These are phyloP conservation scores for Microsporum ferrugineum DNA, from an alignment of 2,329 filamentous ascomycete genomes.

Conservation along the genomic window DNA sequence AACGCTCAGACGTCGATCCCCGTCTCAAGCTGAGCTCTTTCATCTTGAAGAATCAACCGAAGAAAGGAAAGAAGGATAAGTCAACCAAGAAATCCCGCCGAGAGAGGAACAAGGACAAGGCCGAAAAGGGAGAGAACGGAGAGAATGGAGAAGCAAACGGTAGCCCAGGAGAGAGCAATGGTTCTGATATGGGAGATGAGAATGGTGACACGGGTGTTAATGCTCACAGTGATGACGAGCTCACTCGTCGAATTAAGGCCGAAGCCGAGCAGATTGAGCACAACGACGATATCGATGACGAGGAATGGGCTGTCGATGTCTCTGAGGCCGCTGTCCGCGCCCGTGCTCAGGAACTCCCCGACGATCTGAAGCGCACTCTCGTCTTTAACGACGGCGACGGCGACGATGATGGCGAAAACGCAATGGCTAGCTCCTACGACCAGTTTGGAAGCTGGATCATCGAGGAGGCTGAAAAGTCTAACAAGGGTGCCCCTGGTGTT, in stretches of 20 bases:
- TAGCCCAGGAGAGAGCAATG: conserved; percentile 55
- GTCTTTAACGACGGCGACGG: conserved; percentile 64
- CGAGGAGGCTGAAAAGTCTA: conserved; percentile 55
- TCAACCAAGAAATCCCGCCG: conserved; percentile 77
- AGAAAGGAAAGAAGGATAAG: conserved; percentile 91
- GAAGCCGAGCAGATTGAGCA: conserved; percentile 63
- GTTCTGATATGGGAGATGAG: conserved; percentile 49
- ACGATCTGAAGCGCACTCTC: conserved; percentile 85
- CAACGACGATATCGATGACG: conserved; percentile 60
- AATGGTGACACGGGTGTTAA: conserved; percentile 56
- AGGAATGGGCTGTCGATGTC: conserved; percentile 94
- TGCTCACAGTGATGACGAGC: conserved; percentile 80
- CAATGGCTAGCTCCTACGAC: conserved; percentile 69
- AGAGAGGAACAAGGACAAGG: conserved; percentile 65
- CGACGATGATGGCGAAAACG: conserved; percentile 70
- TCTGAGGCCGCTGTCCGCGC: conserved; percentile 91
- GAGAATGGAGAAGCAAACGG: conserved; percentile 38
- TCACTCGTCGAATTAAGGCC: conserved; percentile 61
- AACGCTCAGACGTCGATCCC: conserved; percentile 80
- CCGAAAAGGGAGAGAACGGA: conserved; percentile 43
- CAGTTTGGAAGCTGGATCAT: conserved; percentile 88
- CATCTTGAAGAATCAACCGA: conserved; percentile 88
- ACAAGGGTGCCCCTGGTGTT: conserved; percentile 63
- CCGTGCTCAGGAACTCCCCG: conserved; percentile 83
- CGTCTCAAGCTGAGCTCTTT: conserved; percentile 94